Evolutionary conservation across 148 eudicot species (phyloP).

Genomic region (Rheum nobile): DNA sequence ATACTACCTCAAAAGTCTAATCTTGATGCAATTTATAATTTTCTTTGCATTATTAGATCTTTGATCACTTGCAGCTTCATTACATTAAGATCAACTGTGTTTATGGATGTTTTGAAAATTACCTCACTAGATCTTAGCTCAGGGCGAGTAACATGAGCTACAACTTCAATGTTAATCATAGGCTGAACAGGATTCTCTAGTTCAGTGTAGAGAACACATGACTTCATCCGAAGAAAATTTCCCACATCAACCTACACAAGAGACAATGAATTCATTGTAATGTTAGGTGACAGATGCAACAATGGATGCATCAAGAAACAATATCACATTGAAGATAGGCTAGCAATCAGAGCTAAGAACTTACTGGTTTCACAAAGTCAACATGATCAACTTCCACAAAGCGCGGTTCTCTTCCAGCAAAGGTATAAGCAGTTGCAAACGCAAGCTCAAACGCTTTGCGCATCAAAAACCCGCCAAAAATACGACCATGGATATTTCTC

Average conservation of each 20-base stretch:
- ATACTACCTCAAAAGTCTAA: neutral
- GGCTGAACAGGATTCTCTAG: conserved; percentile 58
- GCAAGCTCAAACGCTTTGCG: conserved; percentile 85
- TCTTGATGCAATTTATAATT: neutral
- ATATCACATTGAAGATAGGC: neutral
- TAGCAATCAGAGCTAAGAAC: conserved; percentile 13
- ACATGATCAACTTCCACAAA: conserved; percentile 93
- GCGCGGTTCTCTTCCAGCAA: conserved; percentile 80
- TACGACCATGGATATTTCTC: conserved; percentile 82
- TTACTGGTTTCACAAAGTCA: conserved; percentile 85
- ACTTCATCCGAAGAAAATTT: conserved; percentile 80
- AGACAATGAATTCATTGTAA: neutral
- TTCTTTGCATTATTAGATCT: neutral
- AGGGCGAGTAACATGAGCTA: conserved; percentile 85
- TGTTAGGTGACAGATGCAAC: too few relatives aligned
- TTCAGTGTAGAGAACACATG: conserved; percentile 77
- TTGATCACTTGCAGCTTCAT: neutral
- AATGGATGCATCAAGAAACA: neutral
- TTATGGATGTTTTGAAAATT: neutral
- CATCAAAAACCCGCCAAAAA: conserved; percentile 90
- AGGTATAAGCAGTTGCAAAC: conserved; percentile 72
- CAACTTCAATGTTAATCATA: conserved; percentile 81
- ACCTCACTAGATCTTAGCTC: conserved; percentile 84
- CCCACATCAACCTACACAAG: conserved; percentile 88
- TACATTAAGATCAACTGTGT: neutral